Conservation (phyloP, 2,329 filamentous ascomycete genomes). For the Trichophyton equinum region DNA sequence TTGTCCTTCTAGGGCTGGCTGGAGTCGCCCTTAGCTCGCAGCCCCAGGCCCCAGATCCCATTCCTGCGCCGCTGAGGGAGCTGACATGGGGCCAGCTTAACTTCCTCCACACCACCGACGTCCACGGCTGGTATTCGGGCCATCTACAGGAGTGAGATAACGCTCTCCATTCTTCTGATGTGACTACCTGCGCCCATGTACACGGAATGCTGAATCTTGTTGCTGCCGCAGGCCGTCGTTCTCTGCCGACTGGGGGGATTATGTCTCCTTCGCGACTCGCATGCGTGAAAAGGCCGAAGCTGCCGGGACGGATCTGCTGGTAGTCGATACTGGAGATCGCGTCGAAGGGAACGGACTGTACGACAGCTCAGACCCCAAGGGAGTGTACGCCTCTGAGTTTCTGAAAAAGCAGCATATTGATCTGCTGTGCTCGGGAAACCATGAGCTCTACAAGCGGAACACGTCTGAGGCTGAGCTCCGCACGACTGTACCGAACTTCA, state of each 20-base stretch:
- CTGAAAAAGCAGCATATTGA: slow-evolving; percentile 73
- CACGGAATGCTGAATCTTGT: not conserved
- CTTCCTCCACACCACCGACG: slow-evolving; percentile 93
- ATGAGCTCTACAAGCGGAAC: slow-evolving; percentile 78
- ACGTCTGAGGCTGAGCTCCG: slow-evolving; percentile 68
- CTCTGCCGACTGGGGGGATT: slow-evolving; percentile 94
- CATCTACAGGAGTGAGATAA: slow-evolving; percentile 72
- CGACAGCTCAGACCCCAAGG: slow-evolving; percentile 77
- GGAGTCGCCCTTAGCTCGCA: slow-evolving; percentile 45
- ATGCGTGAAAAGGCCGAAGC: slow-evolving; percentile 67
- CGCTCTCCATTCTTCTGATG: slow-evolving; percentile 3
- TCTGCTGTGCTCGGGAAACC: slow-evolving; percentile 77
- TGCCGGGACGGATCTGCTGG: slow-evolving; percentile 67
- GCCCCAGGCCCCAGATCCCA: slow-evolving; percentile 64
- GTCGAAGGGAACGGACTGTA: slow-evolving; percentile 93
- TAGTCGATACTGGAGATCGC: slow-evolving; percentile 90
- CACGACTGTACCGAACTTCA: slow-evolving; percentile 71
- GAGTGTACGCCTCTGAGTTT: slow-evolving; percentile 78
- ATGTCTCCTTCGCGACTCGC: slow-evolving; percentile 80
- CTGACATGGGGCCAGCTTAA: slow-evolving; percentile 90
- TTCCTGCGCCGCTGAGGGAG: slow-evolving; percentile 68
- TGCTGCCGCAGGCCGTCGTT: not conserved
- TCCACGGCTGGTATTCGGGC: slow-evolving; percentile 89
- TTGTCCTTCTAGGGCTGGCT: slow-evolving; percentile 13
- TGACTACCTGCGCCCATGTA: not conserved